Evolutionary conservation across 768 basidiomycete species (phyloP), one percentile per base, ranked within the genome.

Genomic region (Psilocybe cubensis): DNA sequence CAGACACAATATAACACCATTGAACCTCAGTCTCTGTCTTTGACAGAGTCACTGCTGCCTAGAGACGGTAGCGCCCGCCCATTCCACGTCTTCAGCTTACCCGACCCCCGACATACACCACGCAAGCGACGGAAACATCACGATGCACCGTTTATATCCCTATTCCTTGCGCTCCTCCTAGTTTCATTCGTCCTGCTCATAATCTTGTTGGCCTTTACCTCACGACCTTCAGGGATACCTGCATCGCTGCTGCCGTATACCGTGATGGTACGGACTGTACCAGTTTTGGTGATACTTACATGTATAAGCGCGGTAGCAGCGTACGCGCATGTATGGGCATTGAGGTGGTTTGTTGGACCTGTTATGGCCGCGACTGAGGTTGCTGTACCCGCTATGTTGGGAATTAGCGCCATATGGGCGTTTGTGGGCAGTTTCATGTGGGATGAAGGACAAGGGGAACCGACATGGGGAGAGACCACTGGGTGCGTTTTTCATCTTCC

Each of bases 311-410:
- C 92, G 10, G 70, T 77, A 20, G 82, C 83, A 43, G 88, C 91
- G 7, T 94, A 94, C 68, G 72, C 78, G 41, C 89, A 92, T 68
- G 84, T 93, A 41, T 80, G 86, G 60, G 79, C 96, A 40, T 74
- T 96, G 48, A 85, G 87, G 56, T 79, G 92, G 57, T 94, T 94
- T 63, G 89, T 92, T 56, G 84, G 87, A 55, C 94, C 94, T 17
- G 89, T 93, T 48, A 86, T 96, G 78, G 73, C 93, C 33, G 81
- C 80, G 21, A 92, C 91, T 0, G 86, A 87, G 17, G 76, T 94
- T 24, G 89, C 89, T 65, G 84, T 91, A 46, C 91, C 92, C 38
- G 81, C 82, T 24, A 86, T 87, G 0, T 75, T 94, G 58, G 80
- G 91, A 65, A 77, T 91, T 47, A 91, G 88, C 40, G 84, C 90